phyloP scores from a whole-genome alignment of 495 filamentous ascomycete species.

The Talaromyces trachyspermus region DNA sequence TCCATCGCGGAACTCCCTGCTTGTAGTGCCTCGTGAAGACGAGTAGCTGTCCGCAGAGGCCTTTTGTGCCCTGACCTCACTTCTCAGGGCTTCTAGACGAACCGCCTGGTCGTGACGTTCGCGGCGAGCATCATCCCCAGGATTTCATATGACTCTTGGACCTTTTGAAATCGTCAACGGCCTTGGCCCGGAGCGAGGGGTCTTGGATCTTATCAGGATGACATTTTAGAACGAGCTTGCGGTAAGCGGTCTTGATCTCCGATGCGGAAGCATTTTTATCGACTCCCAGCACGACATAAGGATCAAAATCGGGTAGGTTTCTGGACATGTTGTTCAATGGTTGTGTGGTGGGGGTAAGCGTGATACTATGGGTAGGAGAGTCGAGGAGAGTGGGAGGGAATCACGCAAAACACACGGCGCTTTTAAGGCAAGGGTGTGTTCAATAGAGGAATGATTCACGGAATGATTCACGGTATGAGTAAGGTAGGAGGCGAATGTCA shows the following conservation, averaged over 20 bases:
- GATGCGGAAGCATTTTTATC: conserved; percentile 62
- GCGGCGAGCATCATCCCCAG: conserved; percentile 71
- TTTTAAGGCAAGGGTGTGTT: neutral
- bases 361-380: neutral
- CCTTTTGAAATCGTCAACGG: conserved; percentile 84
- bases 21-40: conserved; percentile 19
- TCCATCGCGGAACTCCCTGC: conserved; percentile 39
- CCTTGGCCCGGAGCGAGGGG: conserved; percentile 55
- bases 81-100: conserved; percentile 51
- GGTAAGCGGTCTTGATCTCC: conserved; percentile 74
- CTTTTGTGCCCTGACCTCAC: conserved; percentile 41
- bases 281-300: conserved; percentile 76
- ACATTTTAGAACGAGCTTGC: conserved; percentile 86
- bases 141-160: conserved; percentile 89
- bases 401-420: too few relatives aligned
- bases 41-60: too few relatives aligned
- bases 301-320: conserved; percentile 58
- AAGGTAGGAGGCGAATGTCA: neutral
- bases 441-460: neutral
- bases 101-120: conserved; percentile 71
- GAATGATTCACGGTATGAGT: neutral
- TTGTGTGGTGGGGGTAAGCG: neutral
- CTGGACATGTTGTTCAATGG: conserved; percentile 47
- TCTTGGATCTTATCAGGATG: conserved; percentile 95
- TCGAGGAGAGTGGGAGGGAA: too few relatives aligned